A percentile compares a stretch with the other conserved stretches of the same genome.
Evolutionary conservation across 768 basidiomycete species (phyloP).

Genomic region (Boletus edulis): DNA sequence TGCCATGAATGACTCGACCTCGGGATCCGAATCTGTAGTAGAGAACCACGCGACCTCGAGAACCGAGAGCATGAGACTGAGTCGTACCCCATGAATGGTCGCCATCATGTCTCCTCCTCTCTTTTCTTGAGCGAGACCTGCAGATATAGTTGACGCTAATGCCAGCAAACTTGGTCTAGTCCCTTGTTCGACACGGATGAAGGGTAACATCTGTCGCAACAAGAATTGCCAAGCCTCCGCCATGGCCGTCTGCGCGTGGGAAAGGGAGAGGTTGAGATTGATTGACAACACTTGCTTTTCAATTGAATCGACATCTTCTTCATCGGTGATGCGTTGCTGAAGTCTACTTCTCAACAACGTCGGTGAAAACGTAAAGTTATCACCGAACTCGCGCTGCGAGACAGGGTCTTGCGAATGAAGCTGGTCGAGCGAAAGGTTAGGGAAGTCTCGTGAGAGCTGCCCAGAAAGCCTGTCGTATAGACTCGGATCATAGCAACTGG

Average conservation of each 20-base stretch:
- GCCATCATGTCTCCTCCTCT: conserved; percentile 84
- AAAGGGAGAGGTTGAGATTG: conserved; percentile 85
- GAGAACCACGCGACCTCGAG: conserved; percentile 83
- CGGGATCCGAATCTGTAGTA: conserved; percentile 48
- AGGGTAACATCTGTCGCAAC: conserved; percentile 60
- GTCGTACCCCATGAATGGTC: conserved; percentile 70
- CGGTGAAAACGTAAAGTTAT: conserved; percentile 72
- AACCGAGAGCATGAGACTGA: conserved; percentile 71
- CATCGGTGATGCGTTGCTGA: conserved; percentile 34
- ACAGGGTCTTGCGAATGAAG: conserved; percentile 60
- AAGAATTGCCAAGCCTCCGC: conserved; percentile 78
- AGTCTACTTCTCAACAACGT: conserved; percentile 59
- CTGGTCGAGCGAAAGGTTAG: conserved; percentile 61
- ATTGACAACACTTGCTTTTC: conserved; percentile 66
- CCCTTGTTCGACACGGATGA: conserved; percentile 57
- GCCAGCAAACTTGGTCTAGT: conserved; percentile 55
- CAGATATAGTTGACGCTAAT: conserved; percentile 63
- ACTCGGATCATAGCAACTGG: conserved; percentile 68
- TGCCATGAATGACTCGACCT: conserved; percentile 58
- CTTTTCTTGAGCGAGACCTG: conserved; percentile 61
- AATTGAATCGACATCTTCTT: conserved; percentile 44
- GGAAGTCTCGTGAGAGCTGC: conserved; percentile 49
- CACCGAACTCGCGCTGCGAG: conserved; percentile 74
- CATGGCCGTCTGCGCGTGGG: conserved; percentile 73
- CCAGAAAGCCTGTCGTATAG: conserved; percentile 63